These are phyloP conservation scores for Melampsora larici-populina DNA, from an alignment of 1,284 basidiomycete species.

Conservation along the genomic window DNA sequence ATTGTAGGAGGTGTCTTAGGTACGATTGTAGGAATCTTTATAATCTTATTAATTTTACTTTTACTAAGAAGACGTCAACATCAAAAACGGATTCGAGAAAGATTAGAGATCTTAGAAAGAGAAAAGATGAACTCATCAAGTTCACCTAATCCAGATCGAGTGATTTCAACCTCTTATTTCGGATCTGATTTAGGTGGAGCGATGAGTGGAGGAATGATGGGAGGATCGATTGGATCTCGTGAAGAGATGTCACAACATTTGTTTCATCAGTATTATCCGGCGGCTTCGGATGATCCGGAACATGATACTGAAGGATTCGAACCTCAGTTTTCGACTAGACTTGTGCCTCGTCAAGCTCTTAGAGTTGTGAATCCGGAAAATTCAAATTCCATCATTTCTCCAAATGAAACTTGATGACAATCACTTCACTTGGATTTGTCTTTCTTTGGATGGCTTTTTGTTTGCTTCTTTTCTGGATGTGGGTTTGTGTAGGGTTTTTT, in stretches of 20 bases:
- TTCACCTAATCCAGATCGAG: conserved; percentile 1
- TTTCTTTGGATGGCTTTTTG: too few relatives aligned
- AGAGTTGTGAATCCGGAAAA: conserved; percentile 36
- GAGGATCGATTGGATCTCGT: neutral
- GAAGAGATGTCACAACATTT: conserved; percentile 13
- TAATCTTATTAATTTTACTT: conserved; percentile 4
- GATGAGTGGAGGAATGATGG: too few relatives aligned
- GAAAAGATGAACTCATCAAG: neutral
- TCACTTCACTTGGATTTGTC: too few relatives aligned
- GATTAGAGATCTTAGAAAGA: neutral
- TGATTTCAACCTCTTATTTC: neutral
- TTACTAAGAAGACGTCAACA: conserved; percentile 1
- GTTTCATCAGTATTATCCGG: conserved; percentile 15
- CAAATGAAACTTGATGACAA: too few relatives aligned
- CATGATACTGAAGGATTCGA: conserved; percentile 41
- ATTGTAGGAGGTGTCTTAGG: conserved; percentile 26
- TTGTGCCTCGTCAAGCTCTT: conserved; percentile 28
- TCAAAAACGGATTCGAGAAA: neutral
- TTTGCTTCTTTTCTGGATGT: too few relatives aligned
- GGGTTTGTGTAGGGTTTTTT: too few relatives aligned
- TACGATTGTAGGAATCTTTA: neutral
- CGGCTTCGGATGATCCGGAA: conserved; percentile 36
- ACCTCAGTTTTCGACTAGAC: conserved; percentile 36
- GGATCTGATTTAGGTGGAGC: conserved; percentile 14
- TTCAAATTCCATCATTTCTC: too few relatives aligned